Conservation (phyloP, 2,329 filamentous ascomycete genomes). For the Apiospora phragmitis region DNA sequence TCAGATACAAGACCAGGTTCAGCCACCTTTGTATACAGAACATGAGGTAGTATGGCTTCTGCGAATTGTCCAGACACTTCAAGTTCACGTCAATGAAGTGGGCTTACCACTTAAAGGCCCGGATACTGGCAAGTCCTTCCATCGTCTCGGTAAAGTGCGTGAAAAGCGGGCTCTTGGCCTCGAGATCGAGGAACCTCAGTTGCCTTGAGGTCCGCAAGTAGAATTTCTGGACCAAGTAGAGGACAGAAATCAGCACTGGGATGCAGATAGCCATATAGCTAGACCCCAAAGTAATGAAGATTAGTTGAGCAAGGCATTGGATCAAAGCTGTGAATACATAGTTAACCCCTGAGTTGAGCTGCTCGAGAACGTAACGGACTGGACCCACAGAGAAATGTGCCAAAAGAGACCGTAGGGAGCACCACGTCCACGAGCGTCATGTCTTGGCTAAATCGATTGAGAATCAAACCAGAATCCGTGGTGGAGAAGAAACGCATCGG, state of each 20-base stretch:
- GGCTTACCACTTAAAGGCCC: background rate
- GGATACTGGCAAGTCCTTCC: background rate
- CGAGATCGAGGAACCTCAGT: background rate
- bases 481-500: constrained; percentile 18
- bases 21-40: constrained; percentile 34
- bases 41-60: constrained; percentile 33
- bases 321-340: no score
- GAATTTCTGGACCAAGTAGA: background rate
- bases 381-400: no score
- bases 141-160: background rate
- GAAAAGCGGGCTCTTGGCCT: background rate
- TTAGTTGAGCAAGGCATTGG: background rate
- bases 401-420: no score
- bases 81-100: background rate
- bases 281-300: background rate
- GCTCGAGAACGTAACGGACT: no score
- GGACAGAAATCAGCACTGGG: background rate
- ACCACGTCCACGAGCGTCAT: constrained; percentile 7
- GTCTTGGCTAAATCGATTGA: constrained; percentile 17
- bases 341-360: no score
- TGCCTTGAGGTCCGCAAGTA: constrained; percentile 14
- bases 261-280: background rate
- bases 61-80: constrained; percentile 30
- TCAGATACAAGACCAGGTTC: constrained; percentile 10
- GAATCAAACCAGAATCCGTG: constrained; percentile 17